A percentile compares a stretch with the other conserved stretches of the same genome.
Conservation (phyloP, 2,329 filamentous ascomycete species). For the Colletotrichum limetticola region DNA sequence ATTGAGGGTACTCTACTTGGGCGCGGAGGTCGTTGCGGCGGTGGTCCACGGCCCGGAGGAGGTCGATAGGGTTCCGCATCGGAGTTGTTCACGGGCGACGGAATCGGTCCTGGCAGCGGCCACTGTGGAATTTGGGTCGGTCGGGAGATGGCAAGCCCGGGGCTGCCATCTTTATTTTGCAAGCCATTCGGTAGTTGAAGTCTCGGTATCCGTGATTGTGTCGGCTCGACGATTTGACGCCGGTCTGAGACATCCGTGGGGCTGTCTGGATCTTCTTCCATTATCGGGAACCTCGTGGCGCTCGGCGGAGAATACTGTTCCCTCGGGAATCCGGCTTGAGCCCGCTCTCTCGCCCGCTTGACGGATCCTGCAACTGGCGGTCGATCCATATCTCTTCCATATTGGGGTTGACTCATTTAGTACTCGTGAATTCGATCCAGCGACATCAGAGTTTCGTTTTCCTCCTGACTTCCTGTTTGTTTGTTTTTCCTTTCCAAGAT, state of each 20-base stretch:
- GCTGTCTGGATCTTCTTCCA: constrained; percentile 29
- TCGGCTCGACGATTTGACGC: constrained; percentile 39
- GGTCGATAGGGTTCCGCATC: constrained; percentile 59
- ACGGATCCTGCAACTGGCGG: constrained; percentile 60
- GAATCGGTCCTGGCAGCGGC: constrained; percentile 58
- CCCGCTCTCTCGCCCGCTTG: constrained; percentile 64
- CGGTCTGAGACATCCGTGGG: constrained; percentile 31
- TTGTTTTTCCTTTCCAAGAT: constrained; percentile 35
- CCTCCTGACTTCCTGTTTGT: constrained; percentile 33
- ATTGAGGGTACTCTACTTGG: constrained; percentile 70
- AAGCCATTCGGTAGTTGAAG: constrained; percentile 46
- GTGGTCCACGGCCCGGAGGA: constrained; percentile 59
- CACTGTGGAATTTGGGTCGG: constrained; percentile 65
- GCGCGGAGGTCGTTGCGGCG: constrained; percentile 68
- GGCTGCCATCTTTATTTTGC: constrained; percentile 51
- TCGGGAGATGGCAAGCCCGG: constrained; percentile 61
- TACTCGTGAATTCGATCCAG: constrained; percentile 38
- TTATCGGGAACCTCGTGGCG: constrained; percentile 41
- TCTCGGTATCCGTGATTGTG: constrained; percentile 41
- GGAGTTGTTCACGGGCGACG: constrained; percentile 43
- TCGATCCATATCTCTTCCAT: constrained; percentile 65
- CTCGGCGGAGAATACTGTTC: constrained; percentile 38
- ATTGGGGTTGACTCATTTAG: constrained; percentile 66
- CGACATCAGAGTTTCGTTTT: constrained; percentile 39
- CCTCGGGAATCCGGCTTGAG: constrained; percentile 51